phyloP scores from a whole-genome alignment of 345 rosid species.

The Geranium brycei region DNA sequence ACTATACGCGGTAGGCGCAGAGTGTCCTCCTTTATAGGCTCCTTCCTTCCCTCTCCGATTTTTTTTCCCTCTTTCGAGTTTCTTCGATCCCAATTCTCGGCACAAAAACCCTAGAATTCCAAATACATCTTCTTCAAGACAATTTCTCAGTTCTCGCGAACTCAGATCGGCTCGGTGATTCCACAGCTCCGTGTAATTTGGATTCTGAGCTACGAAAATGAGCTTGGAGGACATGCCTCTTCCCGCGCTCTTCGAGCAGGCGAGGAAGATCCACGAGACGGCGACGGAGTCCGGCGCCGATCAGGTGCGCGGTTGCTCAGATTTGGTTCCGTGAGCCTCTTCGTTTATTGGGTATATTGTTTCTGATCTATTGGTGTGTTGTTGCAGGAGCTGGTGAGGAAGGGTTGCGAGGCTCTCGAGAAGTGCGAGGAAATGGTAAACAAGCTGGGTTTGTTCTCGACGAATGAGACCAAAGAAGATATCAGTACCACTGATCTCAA shows the following conservation, averaged over 20 bases:
- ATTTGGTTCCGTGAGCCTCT: slow-evolving; percentile 7
- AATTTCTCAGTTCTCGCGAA: neutral
- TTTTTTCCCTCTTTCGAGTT: neutral
- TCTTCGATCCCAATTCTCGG: neutral
- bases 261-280: slow-evolving; percentile 55
- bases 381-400: slow-evolving; percentile 48
- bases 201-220: slow-evolving; percentile 1
- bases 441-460: slow-evolving; percentile 69
- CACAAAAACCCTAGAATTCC: neutral
- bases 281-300: slow-evolving; percentile 49
- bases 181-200: too few relatives aligned
- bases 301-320: slow-evolving; percentile 29
- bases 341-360: neutral
- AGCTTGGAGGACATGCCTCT: slow-evolving; percentile 55
- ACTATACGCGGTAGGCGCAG: neutral
- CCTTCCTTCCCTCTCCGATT: neutral
- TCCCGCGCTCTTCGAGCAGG: slow-evolving; percentile 60
- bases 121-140: neutral
- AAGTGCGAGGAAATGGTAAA: slow-evolving; percentile 82
- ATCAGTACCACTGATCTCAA: slow-evolving; percentile 75
- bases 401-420: slow-evolving; percentile 50
- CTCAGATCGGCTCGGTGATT: neutral
- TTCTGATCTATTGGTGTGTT: slow-evolving; percentile 1
- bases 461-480: slow-evolving; percentile 83
- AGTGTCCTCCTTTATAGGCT: neutral